These are phyloP conservation scores for Plasmodium berghei DNA, from an alignment of 169 alveolate genomes.

Conservation along the genomic window DNA sequence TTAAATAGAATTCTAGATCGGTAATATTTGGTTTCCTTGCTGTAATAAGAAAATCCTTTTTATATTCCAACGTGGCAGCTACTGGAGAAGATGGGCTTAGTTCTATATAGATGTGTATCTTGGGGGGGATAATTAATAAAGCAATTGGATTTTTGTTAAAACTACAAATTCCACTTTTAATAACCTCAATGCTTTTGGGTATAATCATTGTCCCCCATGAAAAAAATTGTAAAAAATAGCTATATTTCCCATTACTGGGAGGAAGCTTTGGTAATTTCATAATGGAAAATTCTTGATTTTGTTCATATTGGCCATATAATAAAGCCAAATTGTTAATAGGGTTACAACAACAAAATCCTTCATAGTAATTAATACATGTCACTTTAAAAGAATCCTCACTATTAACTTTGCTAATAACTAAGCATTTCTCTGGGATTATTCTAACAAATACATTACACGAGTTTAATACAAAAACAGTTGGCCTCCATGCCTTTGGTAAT, in stretches of 20 bases:
- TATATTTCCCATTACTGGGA: conserved; percentile 78
- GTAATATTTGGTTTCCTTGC: conserved; percentile 82
- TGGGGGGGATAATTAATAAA: conserved; percentile 79
- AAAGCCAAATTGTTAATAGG: conserved; percentile 79
- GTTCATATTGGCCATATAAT: conserved; percentile 79
- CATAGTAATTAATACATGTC: conserved; percentile 79
- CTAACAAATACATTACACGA: conserved; percentile 72
- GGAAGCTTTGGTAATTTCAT: conserved; percentile 77
- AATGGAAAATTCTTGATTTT: conserved; percentile 36
- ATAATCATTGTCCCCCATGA: conserved; percentile 81
- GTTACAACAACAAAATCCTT: conserved; percentile 81
- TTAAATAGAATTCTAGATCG: conserved; percentile 77
- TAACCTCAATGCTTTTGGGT: conserved; percentile 77
- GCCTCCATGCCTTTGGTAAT: conserved; percentile 83
- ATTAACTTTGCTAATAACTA: conserved; percentile 75
- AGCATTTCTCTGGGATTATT: conserved; percentile 75
- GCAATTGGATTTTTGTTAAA: conserved; percentile 75
- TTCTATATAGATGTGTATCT: conserved; percentile 73
- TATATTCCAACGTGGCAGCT: conserved; percentile 69
- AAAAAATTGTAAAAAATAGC: conserved; percentile 80
- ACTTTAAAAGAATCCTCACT: conserved; percentile 70
- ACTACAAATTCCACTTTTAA: conserved; percentile 75
- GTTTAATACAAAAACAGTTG: conserved; percentile 76
- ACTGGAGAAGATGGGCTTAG: conserved; percentile 75
- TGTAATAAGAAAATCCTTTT: conserved; percentile 79